These are phyloP conservation scores for Hypoxylon fragiforme DNA, from an alignment of 495 filamentous ascomycete genomes.

Conservation along the genomic window DNA sequence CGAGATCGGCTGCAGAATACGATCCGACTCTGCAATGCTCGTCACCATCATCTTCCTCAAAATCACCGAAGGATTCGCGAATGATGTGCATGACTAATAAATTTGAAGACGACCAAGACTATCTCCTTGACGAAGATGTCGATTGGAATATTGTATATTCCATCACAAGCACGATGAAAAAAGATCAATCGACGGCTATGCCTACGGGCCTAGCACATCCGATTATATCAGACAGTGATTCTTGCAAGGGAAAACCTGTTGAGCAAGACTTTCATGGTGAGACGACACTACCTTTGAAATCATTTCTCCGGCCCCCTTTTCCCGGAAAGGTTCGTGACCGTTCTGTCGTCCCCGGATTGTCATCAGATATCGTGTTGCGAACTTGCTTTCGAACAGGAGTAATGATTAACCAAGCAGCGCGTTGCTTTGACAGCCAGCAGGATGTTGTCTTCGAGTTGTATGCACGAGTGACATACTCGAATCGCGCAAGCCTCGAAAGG, in stretches of 20 bases:
- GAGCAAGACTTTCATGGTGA: not conserved
- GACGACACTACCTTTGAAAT: conserved; percentile 27
- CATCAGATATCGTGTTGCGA: conserved; percentile 49
- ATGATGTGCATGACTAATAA: not conserved
- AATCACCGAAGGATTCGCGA: conserved; percentile 1
- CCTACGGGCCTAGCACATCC: not conserved
- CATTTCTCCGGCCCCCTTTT: conserved; percentile 54
- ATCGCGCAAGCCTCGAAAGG: conserved; percentile 45
- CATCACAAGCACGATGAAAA: conserved; percentile 9
- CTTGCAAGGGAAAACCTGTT: not conserved
- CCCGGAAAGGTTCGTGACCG: conserved; percentile 54
- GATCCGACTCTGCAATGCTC: conserved; percentile 33
- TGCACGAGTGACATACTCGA: conserved; percentile 58
- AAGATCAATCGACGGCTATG: conserved; percentile 1
- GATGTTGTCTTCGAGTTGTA: conserved; percentile 61
- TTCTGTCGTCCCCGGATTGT: conserved; percentile 55
- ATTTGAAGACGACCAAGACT: conserved; percentile 9
- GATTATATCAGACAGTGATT: not conserved
- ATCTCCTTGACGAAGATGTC: conserved; percentile 42
- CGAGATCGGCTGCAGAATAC: conserved; percentile 35
- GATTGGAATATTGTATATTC: conserved; percentile 42
- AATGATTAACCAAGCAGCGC: conserved; percentile 51
- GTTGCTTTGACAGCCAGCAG: conserved; percentile 38
- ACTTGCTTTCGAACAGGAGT: conserved; percentile 66
- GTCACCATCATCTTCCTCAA: conserved; percentile 13